A percentile compares a stretch with the other conserved stretches of the same genome.
phyloP scores from a whole-genome alignment of 306 rosid species.

The Heteromeles arbutifolia region DNA sequence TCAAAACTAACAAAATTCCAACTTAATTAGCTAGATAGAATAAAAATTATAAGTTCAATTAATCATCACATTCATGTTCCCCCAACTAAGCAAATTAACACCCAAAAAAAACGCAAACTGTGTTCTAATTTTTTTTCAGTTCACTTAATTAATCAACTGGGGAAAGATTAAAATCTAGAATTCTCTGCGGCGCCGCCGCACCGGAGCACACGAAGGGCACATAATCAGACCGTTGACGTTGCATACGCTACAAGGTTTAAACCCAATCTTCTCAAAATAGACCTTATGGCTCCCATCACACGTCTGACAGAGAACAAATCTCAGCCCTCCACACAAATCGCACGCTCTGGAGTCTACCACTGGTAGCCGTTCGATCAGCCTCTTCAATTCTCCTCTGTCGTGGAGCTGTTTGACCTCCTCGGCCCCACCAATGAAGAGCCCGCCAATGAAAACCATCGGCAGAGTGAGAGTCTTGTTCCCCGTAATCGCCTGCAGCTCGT shows the following conservation, averaged over 20 bases:
- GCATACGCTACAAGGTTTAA: slow-evolving; percentile 45
- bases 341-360: slow-evolving; percentile 28
- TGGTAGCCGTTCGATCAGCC: slow-evolving; percentile 51
- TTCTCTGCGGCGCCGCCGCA: slow-evolving; percentile 21
- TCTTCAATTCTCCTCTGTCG: slow-evolving; percentile 59
- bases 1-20: not conserved
- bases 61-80: not conserved
- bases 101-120: not conserved
- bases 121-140: not conserved
- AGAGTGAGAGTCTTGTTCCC: slow-evolving; percentile 35
- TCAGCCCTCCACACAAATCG: slow-evolving; percentile 59
- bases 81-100: not conserved
- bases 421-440: slow-evolving; percentile 53
- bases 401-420: slow-evolving; percentile 53
- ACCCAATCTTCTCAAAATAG: slow-evolving; percentile 40
- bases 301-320: slow-evolving; percentile 55
- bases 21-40: not conserved
- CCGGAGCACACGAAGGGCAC: slow-evolving; percentile 54
- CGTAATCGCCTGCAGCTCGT: slow-evolving; percentile 47
- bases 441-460: slow-evolving; percentile 66
- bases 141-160: not conserved
- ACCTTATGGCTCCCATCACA: slow-evolving; percentile 85
- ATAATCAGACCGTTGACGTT: slow-evolving; percentile 59
- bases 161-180: not conserved
- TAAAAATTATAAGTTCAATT: not conserved